These are phyloP conservation scores for Rachicladosporium sp. DNA, from an alignment of 2,329 filamentous ascomycete species.

Conservation along the genomic window DNA sequence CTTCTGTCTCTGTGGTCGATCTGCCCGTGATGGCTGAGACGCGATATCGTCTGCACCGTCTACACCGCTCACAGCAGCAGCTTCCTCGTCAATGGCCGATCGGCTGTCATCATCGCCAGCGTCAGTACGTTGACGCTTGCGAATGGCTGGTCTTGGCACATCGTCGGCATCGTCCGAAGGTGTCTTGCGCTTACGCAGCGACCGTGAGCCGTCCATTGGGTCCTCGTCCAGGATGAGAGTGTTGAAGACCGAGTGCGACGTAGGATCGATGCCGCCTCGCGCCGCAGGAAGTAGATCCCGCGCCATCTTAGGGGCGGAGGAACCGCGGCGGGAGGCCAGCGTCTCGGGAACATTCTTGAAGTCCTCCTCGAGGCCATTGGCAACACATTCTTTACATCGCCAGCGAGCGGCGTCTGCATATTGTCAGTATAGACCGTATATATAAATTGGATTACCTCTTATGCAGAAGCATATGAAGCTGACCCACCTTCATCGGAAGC, in stretches of 20 bases:
- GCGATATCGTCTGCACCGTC: conserved; percentile 13
- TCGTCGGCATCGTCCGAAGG: conserved; percentile 48
- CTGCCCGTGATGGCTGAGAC: conserved; percentile 20
- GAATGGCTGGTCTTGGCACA: conserved; percentile 22
- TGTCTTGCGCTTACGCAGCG: conserved; percentile 69
- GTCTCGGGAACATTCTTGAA: conserved; percentile 26
- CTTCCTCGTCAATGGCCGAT: conserved; percentile 18
- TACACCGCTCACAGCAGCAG: conserved; percentile 6
- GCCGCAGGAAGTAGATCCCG: conserved; percentile 58
- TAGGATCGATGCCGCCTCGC: conserved; percentile 50
- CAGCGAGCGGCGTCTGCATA: conserved; percentile 43
- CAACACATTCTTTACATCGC: conserved; percentile 48
- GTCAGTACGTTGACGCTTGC: conserved; percentile 31
- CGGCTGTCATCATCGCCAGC: conserved; percentile 12
- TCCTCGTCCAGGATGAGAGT: conserved; percentile 60
- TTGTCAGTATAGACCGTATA: conserved; percentile 15
- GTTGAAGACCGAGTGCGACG: conserved; percentile 68
- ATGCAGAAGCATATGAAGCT: conserved; percentile 1
- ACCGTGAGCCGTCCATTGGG: conserved; percentile 61
- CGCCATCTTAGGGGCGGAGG: conserved; percentile 53
- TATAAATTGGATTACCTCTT: background rate
- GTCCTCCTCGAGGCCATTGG: conserved; percentile 37
- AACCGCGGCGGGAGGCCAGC: conserved; percentile 34
- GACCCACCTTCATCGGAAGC: conserved; percentile 50
- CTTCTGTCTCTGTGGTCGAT: conserved; percentile 44